Percentiles rank a stretch among this genome's conserved stretches.
Conservation (phyloP, 2,329 filamentous ascomycete genomes). For the Trichoderma sp. region DNA sequence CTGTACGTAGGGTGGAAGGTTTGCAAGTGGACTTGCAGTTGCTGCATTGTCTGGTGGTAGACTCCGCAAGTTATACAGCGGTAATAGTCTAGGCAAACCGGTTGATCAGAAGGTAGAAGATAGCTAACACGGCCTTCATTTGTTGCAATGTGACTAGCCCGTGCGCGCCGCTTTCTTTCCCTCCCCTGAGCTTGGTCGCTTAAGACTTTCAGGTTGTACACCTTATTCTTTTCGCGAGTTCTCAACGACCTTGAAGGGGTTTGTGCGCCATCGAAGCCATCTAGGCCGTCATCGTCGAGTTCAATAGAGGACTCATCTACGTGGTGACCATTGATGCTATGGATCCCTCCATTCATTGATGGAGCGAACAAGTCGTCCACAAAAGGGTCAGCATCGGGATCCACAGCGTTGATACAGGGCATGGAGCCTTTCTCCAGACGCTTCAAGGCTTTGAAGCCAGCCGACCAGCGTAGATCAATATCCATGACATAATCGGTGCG, state of each 20-base stretch:
- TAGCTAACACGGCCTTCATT: slow-evolving; percentile 48
- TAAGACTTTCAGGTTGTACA: slow-evolving; percentile 60
- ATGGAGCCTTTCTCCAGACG: slow-evolving; percentile 43
- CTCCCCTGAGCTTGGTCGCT: slow-evolving; percentile 57
- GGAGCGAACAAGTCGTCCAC: slow-evolving; percentile 28
- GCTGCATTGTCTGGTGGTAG: slow-evolving; percentile 46
- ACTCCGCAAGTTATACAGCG: slow-evolving; percentile 52
- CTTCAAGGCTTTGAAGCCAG: slow-evolving; percentile 37
- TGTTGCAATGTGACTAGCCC: slow-evolving; percentile 27
- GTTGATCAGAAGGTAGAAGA: slow-evolving; percentile 43
- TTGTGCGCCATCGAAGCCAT: slow-evolving; percentile 45
- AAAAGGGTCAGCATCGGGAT: slow-evolving; percentile 33
- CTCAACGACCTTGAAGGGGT: slow-evolving; percentile 54
- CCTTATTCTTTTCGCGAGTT: slow-evolving; percentile 46
- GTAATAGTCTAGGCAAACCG: slow-evolving; percentile 47
- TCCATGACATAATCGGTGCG: slow-evolving; percentile 49
- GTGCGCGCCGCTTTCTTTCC: slow-evolving; percentile 43
- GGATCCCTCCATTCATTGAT: slow-evolving; percentile 22
- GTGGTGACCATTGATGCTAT: slow-evolving; percentile 25
- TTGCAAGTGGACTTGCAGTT: slow-evolving; percentile 50
- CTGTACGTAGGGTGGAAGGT: slow-evolving; percentile 46
- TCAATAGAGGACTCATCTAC: slow-evolving; percentile 37
- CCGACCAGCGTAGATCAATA: slow-evolving; percentile 48
- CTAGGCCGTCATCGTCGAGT: slow-evolving; percentile 43
- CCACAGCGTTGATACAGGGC: slow-evolving; percentile 44